Evolutionary conservation across 768 basidiomycete genomes (phyloP).

Genomic region (Exidia glandulosa): DNA sequence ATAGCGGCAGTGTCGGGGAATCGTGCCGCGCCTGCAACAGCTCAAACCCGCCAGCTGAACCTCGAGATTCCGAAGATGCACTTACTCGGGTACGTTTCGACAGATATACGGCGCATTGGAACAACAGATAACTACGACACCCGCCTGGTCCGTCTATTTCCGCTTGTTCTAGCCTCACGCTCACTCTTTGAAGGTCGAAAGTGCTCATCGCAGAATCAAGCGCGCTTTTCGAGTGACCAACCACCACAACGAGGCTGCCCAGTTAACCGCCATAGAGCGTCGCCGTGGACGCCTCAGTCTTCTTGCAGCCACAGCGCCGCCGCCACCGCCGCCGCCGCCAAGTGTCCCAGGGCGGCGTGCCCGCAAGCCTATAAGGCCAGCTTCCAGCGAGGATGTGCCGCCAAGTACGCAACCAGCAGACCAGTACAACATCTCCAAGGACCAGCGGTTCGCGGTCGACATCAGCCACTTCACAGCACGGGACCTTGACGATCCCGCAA

Average conservation of each 20-base stretch:
- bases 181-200: background rate
- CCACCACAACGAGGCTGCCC: background rate
- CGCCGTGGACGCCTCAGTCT: background rate
- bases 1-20: background rate
- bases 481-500: background rate
- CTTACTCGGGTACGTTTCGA: background rate
- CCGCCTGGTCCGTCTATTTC: background rate
- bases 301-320: background rate
- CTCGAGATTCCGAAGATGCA: background rate
- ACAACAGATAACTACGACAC: background rate
- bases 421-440: background rate
- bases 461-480: background rate
- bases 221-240: background rate
- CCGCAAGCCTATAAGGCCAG: no score
- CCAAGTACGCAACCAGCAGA: background rate
- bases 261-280: background rate
- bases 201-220: background rate
- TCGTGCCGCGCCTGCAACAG: no score
- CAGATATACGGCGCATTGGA: background rate
- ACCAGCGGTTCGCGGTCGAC: background rate
- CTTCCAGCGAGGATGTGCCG: background rate
- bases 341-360: no score
- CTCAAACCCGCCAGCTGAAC: background rate
- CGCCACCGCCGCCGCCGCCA: no score
- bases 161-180: background rate